Conservation (phyloP, 495 filamentous ascomycete genomes). For the Venustampulla echinocandica region DNA sequence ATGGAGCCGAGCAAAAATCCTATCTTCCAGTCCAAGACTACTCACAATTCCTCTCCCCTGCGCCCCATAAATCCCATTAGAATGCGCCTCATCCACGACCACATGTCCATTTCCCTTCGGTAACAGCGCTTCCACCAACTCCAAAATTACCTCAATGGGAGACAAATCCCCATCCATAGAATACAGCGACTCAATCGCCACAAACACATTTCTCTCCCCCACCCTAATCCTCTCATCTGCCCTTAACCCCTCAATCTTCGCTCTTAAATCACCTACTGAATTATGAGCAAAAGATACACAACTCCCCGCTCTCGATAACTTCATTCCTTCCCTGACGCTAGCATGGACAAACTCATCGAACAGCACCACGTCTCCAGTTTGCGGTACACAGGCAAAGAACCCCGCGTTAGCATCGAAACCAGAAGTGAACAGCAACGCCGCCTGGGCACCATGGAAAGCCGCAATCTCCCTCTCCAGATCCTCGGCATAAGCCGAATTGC, state of each 20-base stretch:
- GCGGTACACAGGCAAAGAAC: slow-evolving; percentile 57
- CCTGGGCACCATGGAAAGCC: slow-evolving; percentile 52
- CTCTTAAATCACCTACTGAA: slow-evolving; percentile 34
- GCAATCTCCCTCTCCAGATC: slow-evolving; percentile 56
- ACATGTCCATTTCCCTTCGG: slow-evolving; percentile 54
- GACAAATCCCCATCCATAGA: slow-evolving; percentile 78
- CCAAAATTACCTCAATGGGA: slow-evolving; percentile 51
- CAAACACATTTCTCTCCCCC: slow-evolving; percentile 45
- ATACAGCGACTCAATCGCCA: slow-evolving; percentile 69
- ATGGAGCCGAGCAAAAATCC: slow-evolving; percentile 60
- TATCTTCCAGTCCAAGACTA: slow-evolving; percentile 53
- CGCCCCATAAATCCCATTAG: slow-evolving; percentile 56
- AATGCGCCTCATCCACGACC: slow-evolving; percentile 74
- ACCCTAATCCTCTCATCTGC: slow-evolving; percentile 13
- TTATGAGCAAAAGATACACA: slow-evolving; percentile 55
- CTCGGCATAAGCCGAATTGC: slow-evolving; percentile 59
- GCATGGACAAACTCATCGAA: slow-evolving; percentile 73
- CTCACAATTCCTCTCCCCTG: slow-evolving; percentile 59
- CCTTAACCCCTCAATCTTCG: slow-evolving; percentile 1
- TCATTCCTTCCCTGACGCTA: slow-evolving; percentile 71
- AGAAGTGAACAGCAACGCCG: slow-evolving; percentile 66
- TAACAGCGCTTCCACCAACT: slow-evolving; percentile 46
- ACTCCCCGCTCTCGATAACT: slow-evolving; percentile 46
- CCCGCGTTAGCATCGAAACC: slow-evolving; percentile 72
- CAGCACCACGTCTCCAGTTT: slow-evolving; percentile 58